phyloP scores from a whole-genome alignment of 257 asterid genomes.

The Capsicum baccatum region DNA sequence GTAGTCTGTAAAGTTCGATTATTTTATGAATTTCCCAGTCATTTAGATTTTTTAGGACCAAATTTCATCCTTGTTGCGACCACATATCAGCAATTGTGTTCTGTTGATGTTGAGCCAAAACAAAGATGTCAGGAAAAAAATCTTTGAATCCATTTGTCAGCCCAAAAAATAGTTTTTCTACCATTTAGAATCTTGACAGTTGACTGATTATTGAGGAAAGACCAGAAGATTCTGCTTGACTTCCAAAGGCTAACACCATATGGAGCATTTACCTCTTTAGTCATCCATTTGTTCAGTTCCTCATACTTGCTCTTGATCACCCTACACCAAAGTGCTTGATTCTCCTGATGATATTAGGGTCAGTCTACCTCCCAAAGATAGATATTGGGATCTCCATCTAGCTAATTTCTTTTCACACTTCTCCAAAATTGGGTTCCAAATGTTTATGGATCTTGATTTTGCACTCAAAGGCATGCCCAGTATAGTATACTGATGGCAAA shows the following conservation, averaged over 20 bases:
- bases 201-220: neutral
- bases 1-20: neutral
- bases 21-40: neutral
- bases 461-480: too few species aligned
- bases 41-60: neutral
- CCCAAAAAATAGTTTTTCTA: neutral
- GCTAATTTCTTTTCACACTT: too few species aligned
- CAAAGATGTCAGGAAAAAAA: neutral
- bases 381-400: too few species aligned
- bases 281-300: too few species aligned
- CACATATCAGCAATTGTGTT: neutral
- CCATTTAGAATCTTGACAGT: neutral
- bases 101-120: neutral
- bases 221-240: neutral
- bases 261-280: neutral
- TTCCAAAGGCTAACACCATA: neutral
- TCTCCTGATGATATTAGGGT: too few species aligned
- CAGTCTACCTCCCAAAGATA: too few species aligned
- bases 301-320: too few species aligned
- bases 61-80: neutral
- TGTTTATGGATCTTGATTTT: too few species aligned
- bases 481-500: too few species aligned
- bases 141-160: neutral
- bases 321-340: too few species aligned
- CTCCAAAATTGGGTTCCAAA: too few species aligned